Evolutionary conservation across 345 rosid species (phyloP).

Genomic region (Trapa bicornis): DNA sequence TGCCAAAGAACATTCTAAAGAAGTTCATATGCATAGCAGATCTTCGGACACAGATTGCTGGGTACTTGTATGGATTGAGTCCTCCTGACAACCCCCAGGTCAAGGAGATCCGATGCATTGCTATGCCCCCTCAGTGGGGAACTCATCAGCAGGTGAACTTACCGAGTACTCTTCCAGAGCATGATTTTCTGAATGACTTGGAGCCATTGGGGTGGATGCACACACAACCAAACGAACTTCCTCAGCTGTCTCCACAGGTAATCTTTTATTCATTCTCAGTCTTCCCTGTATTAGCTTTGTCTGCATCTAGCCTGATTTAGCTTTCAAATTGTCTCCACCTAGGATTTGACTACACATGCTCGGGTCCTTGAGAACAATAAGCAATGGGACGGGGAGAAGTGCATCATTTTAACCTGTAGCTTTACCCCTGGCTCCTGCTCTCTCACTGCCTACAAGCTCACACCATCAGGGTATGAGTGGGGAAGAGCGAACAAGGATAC

Average conservation of each 20-base stretch:
- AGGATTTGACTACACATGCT: slow-evolving; percentile 88
- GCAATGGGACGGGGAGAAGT: slow-evolving; percentile 98
- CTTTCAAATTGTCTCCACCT: slow-evolving; percentile 3
- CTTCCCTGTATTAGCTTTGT: no score
- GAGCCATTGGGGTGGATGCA: slow-evolving; percentile 99
- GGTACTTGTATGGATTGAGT: slow-evolving; percentile 86
- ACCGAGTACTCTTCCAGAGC: slow-evolving; percentile 88
- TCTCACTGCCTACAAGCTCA: slow-evolving; percentile 81
- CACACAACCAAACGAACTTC: slow-evolving; percentile 97
- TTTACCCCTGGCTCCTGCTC: slow-evolving; percentile 99
- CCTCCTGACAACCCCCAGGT: slow-evolving; percentile 97
- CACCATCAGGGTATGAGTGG: slow-evolving; percentile 96
- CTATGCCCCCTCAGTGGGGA: slow-evolving; percentile 94
- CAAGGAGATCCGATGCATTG: slow-evolving; percentile 90
- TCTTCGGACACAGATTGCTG: slow-evolving; percentile 83
- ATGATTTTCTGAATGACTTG: slow-evolving; percentile 74
- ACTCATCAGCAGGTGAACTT: slow-evolving; percentile 74
- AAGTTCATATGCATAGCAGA: slow-evolving; percentile 96
- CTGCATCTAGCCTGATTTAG: not conserved
- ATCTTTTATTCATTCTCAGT: no score
- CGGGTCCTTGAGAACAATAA: slow-evolving; percentile 84
- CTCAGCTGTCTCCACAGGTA: slow-evolving; percentile 94
- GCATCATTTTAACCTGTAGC: slow-evolving; percentile 92
- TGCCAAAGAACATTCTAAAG: slow-evolving; percentile 95
- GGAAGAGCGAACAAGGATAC: slow-evolving; percentile 90